phyloP scores from a whole-genome alignment of 2,329 filamentous ascomycete genomes.

The Cryphonectria carpinicola region DNA sequence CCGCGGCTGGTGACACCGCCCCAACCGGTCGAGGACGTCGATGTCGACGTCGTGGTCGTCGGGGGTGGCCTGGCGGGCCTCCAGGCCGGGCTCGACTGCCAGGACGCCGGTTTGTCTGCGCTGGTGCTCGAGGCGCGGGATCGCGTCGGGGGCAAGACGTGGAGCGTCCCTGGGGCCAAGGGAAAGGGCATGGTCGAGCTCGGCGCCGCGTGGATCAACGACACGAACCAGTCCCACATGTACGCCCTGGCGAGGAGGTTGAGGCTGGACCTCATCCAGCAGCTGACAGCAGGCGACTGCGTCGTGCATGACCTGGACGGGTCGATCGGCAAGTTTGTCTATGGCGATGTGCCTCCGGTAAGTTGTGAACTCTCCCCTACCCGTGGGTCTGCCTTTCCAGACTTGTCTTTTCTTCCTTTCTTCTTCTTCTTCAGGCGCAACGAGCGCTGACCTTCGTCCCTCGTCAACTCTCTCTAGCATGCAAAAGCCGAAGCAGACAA shows the following conservation, averaged over 20 bases:
- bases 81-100: slow-evolving; percentile 41
- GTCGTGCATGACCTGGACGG: slow-evolving; percentile 47
- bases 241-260: slow-evolving; percentile 46
- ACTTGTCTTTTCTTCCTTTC: neutral
- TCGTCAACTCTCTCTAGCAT: too few species aligned
- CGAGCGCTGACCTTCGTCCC: too few species aligned
- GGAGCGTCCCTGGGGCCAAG: slow-evolving; percentile 40
- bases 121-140: slow-evolving; percentile 54
- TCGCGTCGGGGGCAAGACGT: slow-evolving; percentile 57
- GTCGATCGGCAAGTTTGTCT: slow-evolving; percentile 6
- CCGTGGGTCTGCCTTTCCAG: too few species aligned
- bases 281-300: slow-evolving; percentile 50
- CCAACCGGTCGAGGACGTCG: neutral
- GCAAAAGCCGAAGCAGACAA: too few species aligned
- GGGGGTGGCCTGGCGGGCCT: slow-evolving; percentile 50
- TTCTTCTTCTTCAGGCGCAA: too few species aligned
- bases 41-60: slow-evolving; percentile 43
- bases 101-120: slow-evolving; percentile 42
- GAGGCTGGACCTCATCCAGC: slow-evolving; percentile 49
- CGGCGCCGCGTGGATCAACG: slow-evolving; percentile 65
- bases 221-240: slow-evolving; percentile 54
- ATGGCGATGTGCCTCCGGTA: slow-evolving; percentile 16
- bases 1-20: slow-evolving; percentile 18
- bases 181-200: slow-evolving; percentile 49
- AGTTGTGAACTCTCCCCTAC: too few species aligned